Base-by-base conservation (phyloP, 2,329 filamentous ascomycete species). In the Beauveria rudraprayagi region DNA sequence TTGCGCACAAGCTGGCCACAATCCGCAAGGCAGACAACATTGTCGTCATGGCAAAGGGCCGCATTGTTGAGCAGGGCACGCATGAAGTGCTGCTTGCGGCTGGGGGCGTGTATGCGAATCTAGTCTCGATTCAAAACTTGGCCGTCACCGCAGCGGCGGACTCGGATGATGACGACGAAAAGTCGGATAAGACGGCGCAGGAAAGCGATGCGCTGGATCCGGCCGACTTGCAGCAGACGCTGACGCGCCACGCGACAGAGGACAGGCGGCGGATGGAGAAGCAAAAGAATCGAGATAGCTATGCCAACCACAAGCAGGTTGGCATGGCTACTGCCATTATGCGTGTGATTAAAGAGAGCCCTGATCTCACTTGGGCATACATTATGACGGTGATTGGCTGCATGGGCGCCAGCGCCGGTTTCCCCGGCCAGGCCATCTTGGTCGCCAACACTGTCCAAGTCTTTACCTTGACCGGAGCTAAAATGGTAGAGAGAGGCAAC, bases 1-100 rank as follows among this genome's bases (percentile, higher is more conserved):
- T 88, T 59, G 85, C 86, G 0, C 83, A 85, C 68, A 74, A 82
- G n/a, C 72, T 85, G 78, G 65, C 71, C 11, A 72, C 71, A 0
- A 69, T 72, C 16, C 65, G 67, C 17, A 68, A 68, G 16, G 70
- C 71, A 1, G 68, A 72, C 51, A 73, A 70, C 14, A 71, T 70
- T n/a, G 63, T 71, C 28, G 68, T 71, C 55, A 66, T 70, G 66
- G 62, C 66, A 8, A 66, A 66, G 51, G 68, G 68, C 2, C 56
- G 64, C 10, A 69, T 71, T 48, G 55, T 65, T 5, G 67, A 67
- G 54, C 65, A 73, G 60, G 71, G 71, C 6, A 67, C 65, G 14
- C 68, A 66, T 5, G 77, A 83, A 7, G 77, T 83, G 52, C 75
- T 89, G 0, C 72, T 89, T 14, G 69, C 72, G 2, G 70, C 73